phyloP scores from a whole-genome alignment of 116 monocot genomes.

The Trichopus zeylanicus region DNA sequence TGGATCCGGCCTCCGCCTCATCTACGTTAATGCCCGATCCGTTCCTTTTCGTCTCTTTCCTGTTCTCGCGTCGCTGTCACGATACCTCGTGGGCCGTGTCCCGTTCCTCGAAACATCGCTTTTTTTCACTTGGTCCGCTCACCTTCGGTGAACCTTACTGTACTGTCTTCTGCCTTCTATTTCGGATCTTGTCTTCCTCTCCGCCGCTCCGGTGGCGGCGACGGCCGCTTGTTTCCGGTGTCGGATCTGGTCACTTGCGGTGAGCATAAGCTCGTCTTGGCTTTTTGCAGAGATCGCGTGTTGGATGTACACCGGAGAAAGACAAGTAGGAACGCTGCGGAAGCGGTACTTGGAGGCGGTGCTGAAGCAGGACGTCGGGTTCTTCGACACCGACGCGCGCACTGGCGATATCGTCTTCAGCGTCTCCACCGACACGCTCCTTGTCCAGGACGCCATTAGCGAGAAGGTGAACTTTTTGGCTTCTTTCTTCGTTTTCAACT shows the following conservation, averaged over 20 bases:
- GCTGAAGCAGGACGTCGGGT: constrained; percentile 63
- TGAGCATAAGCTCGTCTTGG: neutral
- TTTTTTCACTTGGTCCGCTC: too few species aligned
- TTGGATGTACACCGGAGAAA: constrained; percentile 98
- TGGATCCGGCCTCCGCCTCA: neutral
- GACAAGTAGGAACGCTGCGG: constrained; percentile 71
- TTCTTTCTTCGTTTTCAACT: neutral
- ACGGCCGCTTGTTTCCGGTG: neutral
- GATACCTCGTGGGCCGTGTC: constrained; percentile 4
- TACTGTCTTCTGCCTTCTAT: neutral
- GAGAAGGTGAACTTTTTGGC: constrained; percentile 72
- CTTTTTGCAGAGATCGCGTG: constrained; percentile 83
- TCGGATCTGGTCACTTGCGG: neutral
- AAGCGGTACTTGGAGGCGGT: constrained; percentile 76
- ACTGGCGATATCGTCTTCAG: constrained; percentile 80
- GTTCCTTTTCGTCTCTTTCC: neutral
- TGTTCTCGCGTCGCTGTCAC: constrained; percentile 6
- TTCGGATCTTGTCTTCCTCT: neutral
- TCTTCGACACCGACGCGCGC: constrained; percentile 74
- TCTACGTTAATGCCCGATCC: neutral
- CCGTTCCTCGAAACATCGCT: neutral
- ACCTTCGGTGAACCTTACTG: neutral
- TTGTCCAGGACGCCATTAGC: constrained; percentile 93
- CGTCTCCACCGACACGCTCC: constrained; percentile 85
- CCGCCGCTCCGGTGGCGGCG: too few species aligned